Evolutionary conservation across 208 protist species (phyloP).

Genomic region (Crithidia thermophila): DNA sequence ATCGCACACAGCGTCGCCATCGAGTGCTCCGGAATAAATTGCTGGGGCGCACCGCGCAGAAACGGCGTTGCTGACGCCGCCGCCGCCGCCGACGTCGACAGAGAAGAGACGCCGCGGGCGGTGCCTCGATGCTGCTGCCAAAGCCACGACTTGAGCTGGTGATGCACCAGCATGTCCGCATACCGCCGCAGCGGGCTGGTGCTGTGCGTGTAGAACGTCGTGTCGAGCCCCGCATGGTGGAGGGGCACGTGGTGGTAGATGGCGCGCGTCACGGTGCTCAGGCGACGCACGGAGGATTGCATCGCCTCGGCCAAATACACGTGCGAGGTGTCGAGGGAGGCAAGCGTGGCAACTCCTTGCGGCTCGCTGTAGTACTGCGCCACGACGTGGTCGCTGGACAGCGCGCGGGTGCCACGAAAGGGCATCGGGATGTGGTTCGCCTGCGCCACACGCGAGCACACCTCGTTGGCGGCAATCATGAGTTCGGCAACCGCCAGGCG

Average conservation of each 20-base stretch:
- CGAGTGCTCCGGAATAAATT: constrained; percentile 73
- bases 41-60: constrained; percentile 8
- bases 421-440: constrained; percentile 73
- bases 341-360: constrained; percentile 53
- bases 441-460: constrained; percentile 88
- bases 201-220: constrained; percentile 84
- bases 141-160: constrained; percentile 88
- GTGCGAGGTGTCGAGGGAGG: constrained; percentile 58
- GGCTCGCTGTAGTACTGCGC: constrained; percentile 62
- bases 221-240: constrained; percentile 81
- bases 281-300: constrained; percentile 52
- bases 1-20: constrained; percentile 83
- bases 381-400: constrained; percentile 79
- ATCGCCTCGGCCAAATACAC: constrained; percentile 81
- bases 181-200: constrained; percentile 87
- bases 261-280: constrained; percentile 83
- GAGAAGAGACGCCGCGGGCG: neutral
- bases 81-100: neutral
- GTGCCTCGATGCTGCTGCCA: constrained; percentile 33
- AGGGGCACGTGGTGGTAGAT: constrained; percentile 80
- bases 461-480: constrained; percentile 93
- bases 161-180: constrained; percentile 92
- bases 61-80: neutral
- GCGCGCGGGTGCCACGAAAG: constrained; percentile 76
- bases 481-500: constrained; percentile 86